phyloP scores from a whole-genome alignment of 768 basidiomycete genomes.

The Leccinum truebloodii region DNA sequence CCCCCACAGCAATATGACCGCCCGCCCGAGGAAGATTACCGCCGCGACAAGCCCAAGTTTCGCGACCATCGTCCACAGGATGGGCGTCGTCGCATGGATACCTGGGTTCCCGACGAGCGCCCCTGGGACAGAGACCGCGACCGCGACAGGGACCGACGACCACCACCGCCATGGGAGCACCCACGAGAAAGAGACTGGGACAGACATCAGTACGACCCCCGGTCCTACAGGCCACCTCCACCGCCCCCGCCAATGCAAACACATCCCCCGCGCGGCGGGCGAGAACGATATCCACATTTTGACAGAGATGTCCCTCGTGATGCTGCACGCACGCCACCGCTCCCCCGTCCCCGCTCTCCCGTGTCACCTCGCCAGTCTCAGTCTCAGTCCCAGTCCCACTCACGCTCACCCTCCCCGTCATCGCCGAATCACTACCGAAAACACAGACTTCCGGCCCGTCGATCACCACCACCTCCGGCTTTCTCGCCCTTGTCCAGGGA shows the following conservation, averaged over 20 bases:
- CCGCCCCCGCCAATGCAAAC: constrained; percentile 7
- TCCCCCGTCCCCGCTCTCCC: constrained; percentile 24
- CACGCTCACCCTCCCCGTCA: constrained; percentile 42
- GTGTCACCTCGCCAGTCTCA: constrained; percentile 23
- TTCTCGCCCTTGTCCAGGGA: constrained; percentile 44
- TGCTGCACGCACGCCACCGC: constrained; percentile 23
- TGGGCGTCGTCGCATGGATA: constrained; percentile 25
- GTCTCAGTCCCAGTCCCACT: constrained; percentile 39
- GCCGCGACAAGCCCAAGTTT: constrained; percentile 31
- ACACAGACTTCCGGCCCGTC: constrained; percentile 37
- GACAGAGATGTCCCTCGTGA: constrained; percentile 28
- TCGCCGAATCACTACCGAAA: constrained; percentile 35
- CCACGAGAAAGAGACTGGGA: constrained; percentile 28
- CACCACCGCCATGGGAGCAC: constrained; percentile 20
- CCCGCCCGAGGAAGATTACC: constrained; percentile 47
- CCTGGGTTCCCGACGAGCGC: constrained; percentile 32
- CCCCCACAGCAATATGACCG: constrained; percentile 37
- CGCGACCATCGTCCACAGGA: constrained; percentile 25
- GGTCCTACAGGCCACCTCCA: constrained; percentile 20
- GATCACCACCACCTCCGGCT: constrained; percentile 36
- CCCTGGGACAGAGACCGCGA: constrained; percentile 23
- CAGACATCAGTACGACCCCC: constrained; percentile 20
- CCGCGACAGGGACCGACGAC: constrained; percentile 32
- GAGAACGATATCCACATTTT: constrained; percentile 26
- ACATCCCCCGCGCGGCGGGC: constrained; percentile 17